phyloP scores from a whole-genome alignment of 2,329 filamentous ascomycete species.

The Epicoccum nigrum region DNA sequence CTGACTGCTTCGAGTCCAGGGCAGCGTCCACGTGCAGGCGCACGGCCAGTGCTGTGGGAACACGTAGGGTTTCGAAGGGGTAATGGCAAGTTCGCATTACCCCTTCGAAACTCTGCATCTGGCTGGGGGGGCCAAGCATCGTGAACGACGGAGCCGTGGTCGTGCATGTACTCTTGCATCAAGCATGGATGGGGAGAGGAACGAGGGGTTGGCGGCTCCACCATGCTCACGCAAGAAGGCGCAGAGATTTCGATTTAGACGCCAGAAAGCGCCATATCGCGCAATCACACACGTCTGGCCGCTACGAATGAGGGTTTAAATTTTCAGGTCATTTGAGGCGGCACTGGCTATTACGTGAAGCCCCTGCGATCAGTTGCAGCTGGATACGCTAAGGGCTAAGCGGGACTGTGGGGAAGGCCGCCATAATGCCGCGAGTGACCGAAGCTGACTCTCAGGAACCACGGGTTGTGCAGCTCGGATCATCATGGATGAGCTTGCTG shows the following conservation, averaged over 20 bases:
- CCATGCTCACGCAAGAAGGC: not conserved
- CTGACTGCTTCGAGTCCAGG: conserved; percentile 2
- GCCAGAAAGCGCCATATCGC: conserved; percentile 22
- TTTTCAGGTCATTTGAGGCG: conserved; percentile 23
- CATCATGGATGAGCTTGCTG: conserved; percentile 5
- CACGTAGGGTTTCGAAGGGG: conserved; percentile 29
- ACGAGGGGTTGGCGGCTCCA: conserved; percentile 2
- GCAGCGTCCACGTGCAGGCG: conserved; percentile 32
- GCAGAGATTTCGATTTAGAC: conserved; percentile 10
- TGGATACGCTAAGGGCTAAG: conserved; percentile 10
- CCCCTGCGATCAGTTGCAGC: conserved; percentile 27
- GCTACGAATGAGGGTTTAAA: conserved; percentile 23
- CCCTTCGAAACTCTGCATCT: conserved; percentile 9
- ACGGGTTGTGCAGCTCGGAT: conserved; percentile 5
- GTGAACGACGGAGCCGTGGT: conserved; percentile 28
- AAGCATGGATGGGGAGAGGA: not conserved
- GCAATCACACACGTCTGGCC: conserved; percentile 6
- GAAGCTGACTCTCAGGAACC: conserved; percentile 21
- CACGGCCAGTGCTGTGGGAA: conserved; percentile 30
- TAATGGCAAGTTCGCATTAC: conserved; percentile 8
- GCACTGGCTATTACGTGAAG: conserved; percentile 36
- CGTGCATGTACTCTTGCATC: conserved; percentile 1
- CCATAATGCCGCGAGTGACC: conserved; percentile 8
- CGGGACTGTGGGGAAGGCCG: conserved; percentile 26
- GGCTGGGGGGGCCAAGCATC: conserved; percentile 35